These are phyloP conservation scores for Rhizophagus clarus DNA, from an alignment of 192 early-diverging fungal genomes.

Conservation along the genomic window DNA sequence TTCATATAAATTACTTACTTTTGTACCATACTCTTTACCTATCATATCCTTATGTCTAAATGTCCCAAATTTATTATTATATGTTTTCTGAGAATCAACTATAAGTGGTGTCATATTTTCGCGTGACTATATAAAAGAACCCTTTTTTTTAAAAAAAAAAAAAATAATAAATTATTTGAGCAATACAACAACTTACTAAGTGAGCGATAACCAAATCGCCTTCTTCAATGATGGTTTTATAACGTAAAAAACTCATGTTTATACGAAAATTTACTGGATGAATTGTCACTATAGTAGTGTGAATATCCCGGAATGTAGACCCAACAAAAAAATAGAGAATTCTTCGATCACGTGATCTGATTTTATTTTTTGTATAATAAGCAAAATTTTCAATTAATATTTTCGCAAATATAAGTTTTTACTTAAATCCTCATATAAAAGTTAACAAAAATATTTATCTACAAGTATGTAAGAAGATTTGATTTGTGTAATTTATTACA, in stretches of 20 bases:
- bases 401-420: too few relatives aligned
- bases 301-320: too few relatives aligned
- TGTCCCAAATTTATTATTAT: constrained; percentile 79
- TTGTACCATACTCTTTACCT: constrained; percentile 83
- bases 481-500: too few relatives aligned
- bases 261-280: not conserved
- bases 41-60: constrained; percentile 85
- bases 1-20: constrained; percentile 43
- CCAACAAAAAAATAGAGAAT: too few relatives aligned
- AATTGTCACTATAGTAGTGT: too few relatives aligned
- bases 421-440: too few relatives aligned
- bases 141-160: constrained; percentile 11
- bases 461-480: too few relatives aligned
- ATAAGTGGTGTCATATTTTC: constrained; percentile 68
- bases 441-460: too few relatives aligned
- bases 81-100: constrained; percentile 60
- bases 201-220: constrained; percentile 82
- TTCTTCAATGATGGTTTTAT: constrained; percentile 56
- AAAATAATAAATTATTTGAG: not conserved
- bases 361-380: too few relatives aligned
- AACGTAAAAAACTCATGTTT: constrained; percentile 10
- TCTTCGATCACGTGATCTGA: too few relatives aligned
- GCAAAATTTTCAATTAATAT: too few relatives aligned
- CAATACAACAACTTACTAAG: constrained; percentile 50
- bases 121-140: constrained; percentile 53